Base-by-base conservation (phyloP, 768 basidiomycete species). In the Lactarius pseudohatsudake region DNA sequence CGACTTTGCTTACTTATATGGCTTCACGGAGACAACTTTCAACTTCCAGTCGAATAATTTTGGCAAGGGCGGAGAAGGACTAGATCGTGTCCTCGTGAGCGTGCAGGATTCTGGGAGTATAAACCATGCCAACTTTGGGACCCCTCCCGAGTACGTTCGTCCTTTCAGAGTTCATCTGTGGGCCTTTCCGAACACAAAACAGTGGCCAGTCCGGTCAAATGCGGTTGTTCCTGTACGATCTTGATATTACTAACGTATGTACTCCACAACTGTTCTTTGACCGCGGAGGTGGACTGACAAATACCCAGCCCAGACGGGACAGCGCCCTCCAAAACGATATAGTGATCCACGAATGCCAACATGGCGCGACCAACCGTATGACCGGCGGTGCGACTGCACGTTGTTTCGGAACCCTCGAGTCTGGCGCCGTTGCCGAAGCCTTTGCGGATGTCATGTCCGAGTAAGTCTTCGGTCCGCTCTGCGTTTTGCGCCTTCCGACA, bases 321-420 rank as follows among this genome's bases (percentile, higher is more conserved):
- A 87, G 87, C 36, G 82, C 86, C 16, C 76, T 89, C 32, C 85
- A 87, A 71, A 86, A 86, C 70, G 87, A 87, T 64, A 81, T 77
- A 58, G 76, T 82, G 66, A 76, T 81, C n/a, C 82, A 83, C 65
- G 82, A 90, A 74, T 79, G 72, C 58, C 59, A 76, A 68, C 74
- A 79, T 71, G 73, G 75, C 83, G 47, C n/a, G 4, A 22, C 1
- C n/a, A 22, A 47, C n/a, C 47, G 47, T 13, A 47, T 47, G 47
- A 47, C 82, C 11, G 84, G 84, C 20, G 82, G 84, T 45, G 83
- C 81, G 32, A 82, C 82, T 32, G 83, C 82, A 54, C 77, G 84
- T 18, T 89, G 89, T 77, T 76, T 89, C 66, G 84, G 86, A 72
- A 85, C 81, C 38, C 13, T 40, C 32, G 88, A 89, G 72, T 6